Evolutionary conservation across 306 rosid species (phyloP).

Genomic region (Citrullus colocynthis): DNA sequence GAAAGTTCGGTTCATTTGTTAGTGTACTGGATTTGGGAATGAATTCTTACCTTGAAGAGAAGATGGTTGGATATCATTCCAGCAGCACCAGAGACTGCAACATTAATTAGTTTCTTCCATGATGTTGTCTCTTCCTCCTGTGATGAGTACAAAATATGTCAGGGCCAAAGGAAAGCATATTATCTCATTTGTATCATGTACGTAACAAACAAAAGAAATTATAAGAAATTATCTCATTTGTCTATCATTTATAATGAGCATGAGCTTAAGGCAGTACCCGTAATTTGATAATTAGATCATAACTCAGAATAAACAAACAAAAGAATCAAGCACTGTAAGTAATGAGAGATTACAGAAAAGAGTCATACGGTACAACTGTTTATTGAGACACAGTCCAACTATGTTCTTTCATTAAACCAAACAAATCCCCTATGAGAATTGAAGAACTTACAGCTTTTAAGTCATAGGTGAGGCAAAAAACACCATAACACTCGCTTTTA

Average conservation of each 20-base stretch:
- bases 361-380: background rate
- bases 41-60: slow-evolving; percentile 65
- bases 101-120: slow-evolving; percentile 78
- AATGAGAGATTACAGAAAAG: no score
- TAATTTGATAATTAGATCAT: background rate
- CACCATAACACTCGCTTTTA: slow-evolving; percentile 75
- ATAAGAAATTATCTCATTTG: background rate
- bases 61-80: slow-evolving; percentile 97
- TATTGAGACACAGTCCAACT: background rate
- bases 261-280: background rate
- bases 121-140: slow-evolving; percentile 94
- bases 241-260: background rate
- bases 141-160: slow-evolving; percentile 1
- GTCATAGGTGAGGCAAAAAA: slow-evolving; percentile 91
- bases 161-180: background rate
- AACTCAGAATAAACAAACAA: background rate
- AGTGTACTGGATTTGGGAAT: background rate
- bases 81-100: slow-evolving; percentile 97
- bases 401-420: background rate
- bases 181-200: background rate
- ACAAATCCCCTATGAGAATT: background rate
- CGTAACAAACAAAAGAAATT: no score
- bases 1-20: background rate
- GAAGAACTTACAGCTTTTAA: slow-evolving; percentile 61
- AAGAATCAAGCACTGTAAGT: background rate